Conservation (phyloP, 2,329 filamentous ascomycete species). For the Aspergillus jensenii region DNA sequence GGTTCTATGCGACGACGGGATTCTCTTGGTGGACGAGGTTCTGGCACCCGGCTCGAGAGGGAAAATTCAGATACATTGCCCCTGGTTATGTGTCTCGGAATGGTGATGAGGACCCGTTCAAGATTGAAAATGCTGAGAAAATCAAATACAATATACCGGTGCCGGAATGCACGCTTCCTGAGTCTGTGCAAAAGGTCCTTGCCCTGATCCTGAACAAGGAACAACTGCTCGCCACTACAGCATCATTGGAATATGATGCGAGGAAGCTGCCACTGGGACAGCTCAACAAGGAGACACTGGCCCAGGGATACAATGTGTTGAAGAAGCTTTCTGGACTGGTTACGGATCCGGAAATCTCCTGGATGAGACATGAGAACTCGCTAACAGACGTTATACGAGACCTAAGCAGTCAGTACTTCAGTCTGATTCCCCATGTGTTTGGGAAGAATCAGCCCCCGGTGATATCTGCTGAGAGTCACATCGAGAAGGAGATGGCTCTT, state of each 20-base stretch:
- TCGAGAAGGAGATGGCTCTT: neutral
- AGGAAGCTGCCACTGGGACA: neutral
- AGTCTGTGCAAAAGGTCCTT: neutral
- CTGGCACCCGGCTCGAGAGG: too few relatives aligned
- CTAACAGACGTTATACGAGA: too few relatives aligned
- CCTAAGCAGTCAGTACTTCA: conserved; percentile 1
- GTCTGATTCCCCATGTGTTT: neutral
- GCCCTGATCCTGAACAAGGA: neutral
- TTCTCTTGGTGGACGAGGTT: neutral
- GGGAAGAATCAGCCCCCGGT: neutral
- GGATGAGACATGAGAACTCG: too few relatives aligned
- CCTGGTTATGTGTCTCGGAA: neutral
- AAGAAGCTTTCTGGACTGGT: neutral
- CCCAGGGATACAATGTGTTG: neutral
- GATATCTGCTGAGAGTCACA: neutral
- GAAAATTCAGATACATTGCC: neutral
- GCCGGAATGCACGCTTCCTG: neutral
- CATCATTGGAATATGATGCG: neutral
- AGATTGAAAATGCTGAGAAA: neutral
- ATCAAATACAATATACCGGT: neutral
- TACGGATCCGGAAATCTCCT: too few relatives aligned
- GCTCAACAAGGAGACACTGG: neutral
- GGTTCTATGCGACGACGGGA: neutral
- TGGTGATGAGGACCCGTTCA: neutral
- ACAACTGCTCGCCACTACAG: neutral